Evolutionary conservation across 768 basidiomycete species (phyloP), one percentile per base, ranked within the genome.

Genomic region (Porpolomopsis calyptriformis): DNA sequence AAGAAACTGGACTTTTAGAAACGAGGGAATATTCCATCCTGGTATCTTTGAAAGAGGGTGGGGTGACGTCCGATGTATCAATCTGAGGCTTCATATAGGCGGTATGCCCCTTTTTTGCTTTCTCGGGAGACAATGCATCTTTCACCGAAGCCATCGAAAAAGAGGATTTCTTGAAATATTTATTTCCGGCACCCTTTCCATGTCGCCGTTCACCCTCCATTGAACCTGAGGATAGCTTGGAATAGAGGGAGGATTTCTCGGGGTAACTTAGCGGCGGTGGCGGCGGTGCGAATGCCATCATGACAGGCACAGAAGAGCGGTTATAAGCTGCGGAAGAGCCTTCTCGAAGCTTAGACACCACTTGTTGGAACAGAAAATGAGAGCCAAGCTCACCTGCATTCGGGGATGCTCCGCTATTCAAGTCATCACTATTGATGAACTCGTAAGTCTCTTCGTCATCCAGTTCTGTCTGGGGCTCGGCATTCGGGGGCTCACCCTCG

Each of bases 211-310:
- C 18, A 18, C 19, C 18, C 19, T 29, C 34, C 9, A 12, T 19
- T 31, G 19, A 24, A 12, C 19, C n/a, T 14, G 38, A 40, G 38
- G 43, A 44, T 22, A 31, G 34, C 22, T 44, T 44, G 43, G 43
- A 44, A 42, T 26, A 11, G 14, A 11, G 16, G 16, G 43, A 44
- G 23, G 43, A 34, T 35, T 44, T 44, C 24, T 19, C 22, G 12
- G 43, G 43, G 22, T 44, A 44, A 34, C 34, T 31, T 10, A 44
- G 12, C 19, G 25, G 4, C 9, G 43, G 43, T 14, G 43, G 43
- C 18, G 43, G 27, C n/a, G 43, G 43, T 11, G 34, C 14, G 43
- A 44, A 44, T 25, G 43, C 43, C 43, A 44, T 44, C 25, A 31
- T 44, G 26, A 35, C 22, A 16, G 43, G 43, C 18, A 44, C 26